These are phyloP conservation scores for Cercospora sp. DNA, from an alignment of 2,329 filamentous ascomycete genomes.

Conservation along the genomic window DNA sequence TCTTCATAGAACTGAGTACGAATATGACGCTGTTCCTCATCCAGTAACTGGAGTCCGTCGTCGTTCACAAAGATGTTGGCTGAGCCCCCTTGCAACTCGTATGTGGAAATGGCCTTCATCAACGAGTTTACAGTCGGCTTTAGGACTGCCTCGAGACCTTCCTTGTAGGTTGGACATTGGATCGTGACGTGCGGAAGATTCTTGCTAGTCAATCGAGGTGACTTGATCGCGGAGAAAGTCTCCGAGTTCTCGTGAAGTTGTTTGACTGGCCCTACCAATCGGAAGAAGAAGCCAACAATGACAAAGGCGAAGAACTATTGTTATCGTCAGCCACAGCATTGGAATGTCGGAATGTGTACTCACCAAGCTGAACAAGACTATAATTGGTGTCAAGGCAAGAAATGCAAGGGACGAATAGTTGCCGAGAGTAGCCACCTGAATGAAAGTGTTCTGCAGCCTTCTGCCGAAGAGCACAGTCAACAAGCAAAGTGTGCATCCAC, in stretches of 20 bases:
- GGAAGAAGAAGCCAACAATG: conserved; percentile 71
- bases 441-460: background rate
- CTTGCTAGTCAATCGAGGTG: conserved; percentile 58
- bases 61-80: conserved; percentile 78
- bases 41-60: conserved; percentile 69
- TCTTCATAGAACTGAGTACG: conserved; percentile 53
- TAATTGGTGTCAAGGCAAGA: background rate
- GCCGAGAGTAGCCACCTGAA: background rate
- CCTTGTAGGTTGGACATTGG: conserved; percentile 86
- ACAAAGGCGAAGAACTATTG: conserved; percentile 71
- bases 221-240: conserved; percentile 74
- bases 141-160: conserved; percentile 74
- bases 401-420: background rate
- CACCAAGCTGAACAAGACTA: conserved; percentile 74
- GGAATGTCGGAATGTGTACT: conserved; percentile 10
- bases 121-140: conserved; percentile 74
- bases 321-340: background rate
- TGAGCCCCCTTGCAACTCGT: conserved; percentile 74
- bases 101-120: conserved; percentile 74
- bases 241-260: conserved; percentile 73
- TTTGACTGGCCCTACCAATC: conserved; percentile 72
- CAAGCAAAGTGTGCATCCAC: background rate
- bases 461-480: conserved; percentile 3
- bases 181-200: conserved; percentile 68
- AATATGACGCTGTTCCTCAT: conserved; percentile 47